Percentiles rank a stretch among this genome's conserved stretches.
Conservation (phyloP, 306 rosid species). For the Quercus cerris region DNA sequence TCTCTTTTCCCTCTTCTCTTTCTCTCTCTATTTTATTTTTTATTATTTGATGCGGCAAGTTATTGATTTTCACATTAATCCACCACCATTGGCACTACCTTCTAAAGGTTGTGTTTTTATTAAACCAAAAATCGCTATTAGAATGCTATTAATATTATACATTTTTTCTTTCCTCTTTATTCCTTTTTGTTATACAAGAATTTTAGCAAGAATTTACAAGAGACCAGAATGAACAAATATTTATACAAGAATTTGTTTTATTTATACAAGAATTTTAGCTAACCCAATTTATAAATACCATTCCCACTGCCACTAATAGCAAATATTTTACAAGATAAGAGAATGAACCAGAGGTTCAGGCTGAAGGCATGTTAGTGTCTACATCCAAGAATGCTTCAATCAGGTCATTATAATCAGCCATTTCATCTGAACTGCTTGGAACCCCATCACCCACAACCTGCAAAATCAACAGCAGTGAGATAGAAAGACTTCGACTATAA, state of each 20-base stretch:
- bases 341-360: conserved; percentile 19
- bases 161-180: too few species aligned
- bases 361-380: conserved; percentile 43
- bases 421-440: conserved; percentile 31
- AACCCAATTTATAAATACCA: background rate
- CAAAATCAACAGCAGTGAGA: conserved; percentile 1
- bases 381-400: conserved; percentile 52
- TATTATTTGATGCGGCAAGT: too few species aligned
- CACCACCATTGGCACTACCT: too few species aligned
- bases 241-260: background rate
- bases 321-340: conserved; percentile 5
- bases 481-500: background rate
- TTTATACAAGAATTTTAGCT: background rate
- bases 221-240: too few species aligned
- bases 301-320: background rate
- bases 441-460: conserved; percentile 43
- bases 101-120: too few species aligned
- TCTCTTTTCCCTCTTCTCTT: too few species aligned
- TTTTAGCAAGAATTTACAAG: too few species aligned
- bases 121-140: too few species aligned
- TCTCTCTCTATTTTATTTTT: too few species aligned
- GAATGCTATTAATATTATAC: too few species aligned
- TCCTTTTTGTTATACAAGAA: too few species aligned
- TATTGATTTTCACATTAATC: too few species aligned
- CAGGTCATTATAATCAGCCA: conserved; percentile 32